phyloP scores from a whole-genome alignment of 2,329 filamentous ascomycete species.

The Pseudocercospora ulei region DNA sequence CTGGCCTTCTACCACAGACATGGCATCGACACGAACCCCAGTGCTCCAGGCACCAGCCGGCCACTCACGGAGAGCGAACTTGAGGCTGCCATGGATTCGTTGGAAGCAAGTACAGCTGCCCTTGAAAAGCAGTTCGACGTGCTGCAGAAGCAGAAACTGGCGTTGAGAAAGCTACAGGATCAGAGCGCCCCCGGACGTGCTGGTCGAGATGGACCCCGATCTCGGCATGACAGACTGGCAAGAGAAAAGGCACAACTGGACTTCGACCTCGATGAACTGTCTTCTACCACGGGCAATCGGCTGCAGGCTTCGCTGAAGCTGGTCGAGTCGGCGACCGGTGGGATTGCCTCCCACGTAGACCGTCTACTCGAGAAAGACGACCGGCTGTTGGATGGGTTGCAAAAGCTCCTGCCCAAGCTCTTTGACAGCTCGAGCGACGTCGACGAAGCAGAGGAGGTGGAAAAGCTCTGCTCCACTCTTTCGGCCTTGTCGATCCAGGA shows the following conservation, averaged over 20 bases:
- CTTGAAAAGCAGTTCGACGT: slow-evolving; percentile 56
- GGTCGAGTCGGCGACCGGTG: slow-evolving; percentile 38
- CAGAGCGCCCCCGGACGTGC: slow-evolving; percentile 27
- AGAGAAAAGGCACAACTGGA: slow-evolving; percentile 40
- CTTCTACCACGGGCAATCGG: slow-evolving; percentile 29
- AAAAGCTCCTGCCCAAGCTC: slow-evolving; percentile 56
- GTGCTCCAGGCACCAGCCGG: slow-evolving; percentile 27
- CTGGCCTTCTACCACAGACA: slow-evolving; percentile 37
- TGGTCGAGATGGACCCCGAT: slow-evolving; percentile 7
- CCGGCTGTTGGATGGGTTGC: slow-evolving; percentile 54
- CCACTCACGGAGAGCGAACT: slow-evolving; percentile 53
- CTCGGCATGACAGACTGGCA: slow-evolving; percentile 23
- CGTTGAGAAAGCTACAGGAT: slow-evolving; percentile 48
- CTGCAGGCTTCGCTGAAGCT: slow-evolving; percentile 42
- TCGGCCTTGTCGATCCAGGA: slow-evolving; percentile 36
- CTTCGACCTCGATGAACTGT: slow-evolving; percentile 32
- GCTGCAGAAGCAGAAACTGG: slow-evolving; percentile 53
- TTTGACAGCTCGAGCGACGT: slow-evolving; percentile 41
- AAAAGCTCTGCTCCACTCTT: slow-evolving; percentile 46
- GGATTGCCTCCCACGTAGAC: slow-evolving; percentile 45
- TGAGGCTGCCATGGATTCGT: slow-evolving; percentile 51
- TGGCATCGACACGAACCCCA: slow-evolving; percentile 2
- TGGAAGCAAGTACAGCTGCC: slow-evolving; percentile 54
- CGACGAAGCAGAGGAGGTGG: slow-evolving; percentile 43
- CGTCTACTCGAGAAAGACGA: slow-evolving; percentile 48